Base-by-base conservation (phyloP, 306 rosid genomes). In the Acacia confusa region DNA sequence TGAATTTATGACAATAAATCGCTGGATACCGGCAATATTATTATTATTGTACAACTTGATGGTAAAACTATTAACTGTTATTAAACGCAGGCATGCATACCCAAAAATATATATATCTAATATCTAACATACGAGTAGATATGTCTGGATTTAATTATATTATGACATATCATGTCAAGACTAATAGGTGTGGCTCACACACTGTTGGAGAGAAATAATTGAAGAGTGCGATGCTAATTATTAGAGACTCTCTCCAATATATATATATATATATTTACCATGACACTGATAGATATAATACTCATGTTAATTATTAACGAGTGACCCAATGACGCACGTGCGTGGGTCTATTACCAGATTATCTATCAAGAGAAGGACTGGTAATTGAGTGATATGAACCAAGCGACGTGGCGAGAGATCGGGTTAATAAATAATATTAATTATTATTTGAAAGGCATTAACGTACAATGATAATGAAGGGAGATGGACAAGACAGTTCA, bases 1-100 rank as follows among this genome's bases (percentile, higher is more conserved):
- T 78, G 80, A 82, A 67, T 30, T 64, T 15, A 38, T 48, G 66
- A 25, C 67, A 27, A 78, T 67, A 78, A 86, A 60, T 67, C 12
- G 70, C 53, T 71, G 4, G 57, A 67, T 22, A 64, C 57, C 24
- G 7, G 30, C 67, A 75, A 24, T 60, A 25, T 10, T 60, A 57
- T 8, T 57, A 20, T 57, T 20, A 12, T 10, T 4, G 66, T 24
- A 11, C 17, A 24, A 60, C 17, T 60, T 10, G 34, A 25, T 25
- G 19, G n/a, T n/a, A n/a, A n/a, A n/a, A n/a, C n/a, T n/a, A n/a
- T n/a, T n/a, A n/a, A n/a, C n/a, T n/a, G n/a, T n/a, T n/a, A n/a
- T n/a, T n/a, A n/a, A n/a, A n/a, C n/a, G n/a, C n/a, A n/a, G n/a
- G n/a, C n/a, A n/a, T n/a, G n/a, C n/a, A n/a, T n/a, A n/a, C n/a